A percentile compares a stretch with the other conserved stretches of the same genome.
Conservation (phyloP, 177 flowering plant genomes). For the Vitis hybrid region DNA sequence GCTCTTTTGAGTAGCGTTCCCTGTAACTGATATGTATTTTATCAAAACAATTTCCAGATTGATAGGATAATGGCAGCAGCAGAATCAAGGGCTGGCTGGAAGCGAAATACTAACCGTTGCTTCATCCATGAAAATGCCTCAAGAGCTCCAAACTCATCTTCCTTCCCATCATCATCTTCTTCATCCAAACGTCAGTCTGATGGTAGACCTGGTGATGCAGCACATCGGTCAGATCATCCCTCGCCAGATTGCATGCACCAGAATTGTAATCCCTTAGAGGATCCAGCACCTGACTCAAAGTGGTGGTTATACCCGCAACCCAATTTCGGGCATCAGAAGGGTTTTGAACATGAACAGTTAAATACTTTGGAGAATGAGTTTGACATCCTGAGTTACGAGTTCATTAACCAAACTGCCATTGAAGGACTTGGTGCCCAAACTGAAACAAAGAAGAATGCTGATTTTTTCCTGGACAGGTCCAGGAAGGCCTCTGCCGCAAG, state of each 20-base stretch:
- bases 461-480: background rate
- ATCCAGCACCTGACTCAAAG: conserved; percentile 22
- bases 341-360: conserved; percentile 14
- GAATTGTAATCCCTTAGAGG: conserved; percentile 15
- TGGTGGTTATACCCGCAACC: conserved; percentile 40
- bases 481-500: background rate
- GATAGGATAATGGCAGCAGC: conserved; percentile 58
- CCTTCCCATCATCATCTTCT: conserved; percentile 44
- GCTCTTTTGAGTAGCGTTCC: too few species aligned
- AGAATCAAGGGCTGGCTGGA: conserved; percentile 73
- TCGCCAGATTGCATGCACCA: conserved; percentile 13
- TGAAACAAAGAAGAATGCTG: background rate
- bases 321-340: conserved; percentile 17
- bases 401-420: background rate
- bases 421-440: background rate
- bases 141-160: conserved; percentile 61
- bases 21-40: too few species aligned
- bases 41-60: background rate
- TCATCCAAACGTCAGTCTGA: conserved; percentile 33
- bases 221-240: conserved; percentile 9
- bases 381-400: conserved; percentile 7
- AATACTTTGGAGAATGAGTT: conserved; percentile 17
- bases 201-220: conserved; percentile 13
- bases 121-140: conserved; percentile 70
- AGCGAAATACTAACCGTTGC: conserved; percentile 59